phyloP scores from a whole-genome alignment of 1,139 yeast genomes.

The Spathaspora sp. region DNA sequence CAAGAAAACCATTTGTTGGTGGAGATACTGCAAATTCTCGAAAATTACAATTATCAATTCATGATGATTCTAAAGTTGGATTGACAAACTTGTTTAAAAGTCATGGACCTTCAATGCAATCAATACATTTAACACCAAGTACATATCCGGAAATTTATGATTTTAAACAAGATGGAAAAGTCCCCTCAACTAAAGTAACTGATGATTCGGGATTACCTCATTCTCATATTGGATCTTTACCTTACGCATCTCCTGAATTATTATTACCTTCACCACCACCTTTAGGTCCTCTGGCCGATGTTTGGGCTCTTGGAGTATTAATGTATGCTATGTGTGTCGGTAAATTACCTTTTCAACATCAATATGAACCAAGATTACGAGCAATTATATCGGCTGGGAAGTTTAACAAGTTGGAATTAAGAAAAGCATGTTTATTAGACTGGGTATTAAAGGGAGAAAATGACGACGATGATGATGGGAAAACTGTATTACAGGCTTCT shows the following conservation, averaged over 20 bases:
- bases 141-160: constrained; percentile 16
- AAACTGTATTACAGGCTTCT: constrained; percentile 16
- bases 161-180: constrained; percentile 5
- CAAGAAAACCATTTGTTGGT: constrained; percentile 36
- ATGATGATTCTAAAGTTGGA: constrained; percentile 38
- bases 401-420: constrained; percentile 49
- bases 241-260: constrained; percentile 90
- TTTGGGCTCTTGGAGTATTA: constrained; percentile 89
- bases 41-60: constrained; percentile 18
- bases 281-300: constrained; percentile 72
- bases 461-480: constrained; percentile 7
- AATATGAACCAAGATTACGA: constrained; percentile 74
- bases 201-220: constrained; percentile 50
- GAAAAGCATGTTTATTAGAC: constrained; percentile 29
- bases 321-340: constrained; percentile 73
- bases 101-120: constrained; percentile 40
- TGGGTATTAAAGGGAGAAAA: constrained; percentile 19
- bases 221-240: constrained; percentile 81
- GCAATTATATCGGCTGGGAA: constrained; percentile 71
- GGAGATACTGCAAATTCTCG: constrained; percentile 29
- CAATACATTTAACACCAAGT: constrained; percentile 34
- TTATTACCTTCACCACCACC: constrained; percentile 66
- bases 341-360: constrained; percentile 78
- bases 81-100: constrained; percentile 24
- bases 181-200: constrained; percentile 6